Evolutionary conservation across 2,329 filamentous ascomycete species (phyloP), one percentile per base, ranked within the genome.

Genomic region (Chaetomium sp.): DNA sequence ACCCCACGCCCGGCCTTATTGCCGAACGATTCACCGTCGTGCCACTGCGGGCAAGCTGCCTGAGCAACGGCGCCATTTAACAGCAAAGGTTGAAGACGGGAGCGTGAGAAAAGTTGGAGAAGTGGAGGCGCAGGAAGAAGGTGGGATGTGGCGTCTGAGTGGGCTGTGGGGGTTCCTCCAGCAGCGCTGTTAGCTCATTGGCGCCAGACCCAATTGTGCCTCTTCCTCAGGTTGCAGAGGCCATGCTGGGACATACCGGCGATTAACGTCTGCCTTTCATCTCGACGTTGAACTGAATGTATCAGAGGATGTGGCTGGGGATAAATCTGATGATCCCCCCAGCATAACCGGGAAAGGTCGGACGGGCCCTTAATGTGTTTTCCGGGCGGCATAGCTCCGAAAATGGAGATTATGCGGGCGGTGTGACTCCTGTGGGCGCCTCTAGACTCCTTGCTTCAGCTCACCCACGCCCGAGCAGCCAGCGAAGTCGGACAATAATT

Each of bases 61-160:
- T 56, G 62, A 66, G 25, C n/a, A 65, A 65, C 53, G 67, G 64
- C 50, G 67, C 65, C 67, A 69, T 69, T 31, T 56, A 59, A 31
- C 35, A 21, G 42, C 35, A 53, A 53, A 38, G 50, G 49, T 57
- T 31, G 54, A 51, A 31, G 55, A 33, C 33, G 13, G 47, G 47
- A 16, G 2, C 35, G 35, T 3, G 42, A 49, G 49, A 21, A 51
- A 60, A 25, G 10, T 51, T 47, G 42, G 38, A 57, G 60, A 53
- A 60, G 64, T 56, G 60, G 57, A 57, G 57, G 23, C 23, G 35
- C 33, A 33, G 38, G 31, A 23, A 6, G 27, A 38, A 16, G 29
- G 29, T n/a, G 19, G 47, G 23, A 8, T 29, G 21, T 47, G 47
- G 45, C 45, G 19, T 23, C n/a, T 35, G 45, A 19, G 21, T 31